Evolutionary conservation across 441 rosid species (phyloP).

Genomic region (Biscutella laevigata): DNA sequence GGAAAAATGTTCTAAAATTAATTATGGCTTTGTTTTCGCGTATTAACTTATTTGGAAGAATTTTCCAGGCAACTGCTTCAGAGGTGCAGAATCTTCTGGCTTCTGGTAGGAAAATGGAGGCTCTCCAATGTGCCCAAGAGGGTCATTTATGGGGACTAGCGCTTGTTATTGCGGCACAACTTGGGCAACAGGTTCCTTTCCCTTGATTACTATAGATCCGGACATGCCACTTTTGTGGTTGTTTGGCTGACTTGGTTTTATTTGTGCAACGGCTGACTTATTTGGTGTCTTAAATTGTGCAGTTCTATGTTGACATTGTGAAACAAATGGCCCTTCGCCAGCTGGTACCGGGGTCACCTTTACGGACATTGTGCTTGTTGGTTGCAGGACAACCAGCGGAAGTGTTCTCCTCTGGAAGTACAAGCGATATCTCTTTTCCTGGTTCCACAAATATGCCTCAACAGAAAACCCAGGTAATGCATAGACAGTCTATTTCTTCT

Average conservation of each 20-base stretch:
- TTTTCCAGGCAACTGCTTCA: constrained; percentile 68
- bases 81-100: constrained; percentile 93
- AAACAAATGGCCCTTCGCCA: constrained; percentile 95
- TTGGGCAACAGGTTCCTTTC: constrained; percentile 78
- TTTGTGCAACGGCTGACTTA: too few species aligned
- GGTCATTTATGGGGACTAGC: constrained; percentile 99
- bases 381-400: constrained; percentile 98
- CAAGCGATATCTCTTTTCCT: constrained; percentile 29
- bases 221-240: background rate
- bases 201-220: constrained; percentile 8
- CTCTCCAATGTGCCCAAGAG: constrained; percentile 74
- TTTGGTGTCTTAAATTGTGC: constrained; percentile 24
- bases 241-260: constrained; percentile 21
- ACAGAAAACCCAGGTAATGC: constrained; percentile 52
- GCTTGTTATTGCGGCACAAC: constrained; percentile 88
- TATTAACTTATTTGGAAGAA: constrained; percentile 21
- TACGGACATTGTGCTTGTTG: constrained; percentile 90
- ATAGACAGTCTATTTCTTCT: background rate
- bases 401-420: constrained; percentile 51
- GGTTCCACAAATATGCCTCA: constrained; percentile 34
- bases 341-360: constrained; percentile 87
- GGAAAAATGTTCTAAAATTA: background rate
- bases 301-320: constrained; percentile 87
- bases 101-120: constrained; percentile 85
- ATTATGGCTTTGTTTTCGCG: constrained; percentile 14